Percentiles rank a stretch among this genome's conserved stretches.
Conservation (phyloP, 139 green algal species). For the Chlorella sp. region DNA sequence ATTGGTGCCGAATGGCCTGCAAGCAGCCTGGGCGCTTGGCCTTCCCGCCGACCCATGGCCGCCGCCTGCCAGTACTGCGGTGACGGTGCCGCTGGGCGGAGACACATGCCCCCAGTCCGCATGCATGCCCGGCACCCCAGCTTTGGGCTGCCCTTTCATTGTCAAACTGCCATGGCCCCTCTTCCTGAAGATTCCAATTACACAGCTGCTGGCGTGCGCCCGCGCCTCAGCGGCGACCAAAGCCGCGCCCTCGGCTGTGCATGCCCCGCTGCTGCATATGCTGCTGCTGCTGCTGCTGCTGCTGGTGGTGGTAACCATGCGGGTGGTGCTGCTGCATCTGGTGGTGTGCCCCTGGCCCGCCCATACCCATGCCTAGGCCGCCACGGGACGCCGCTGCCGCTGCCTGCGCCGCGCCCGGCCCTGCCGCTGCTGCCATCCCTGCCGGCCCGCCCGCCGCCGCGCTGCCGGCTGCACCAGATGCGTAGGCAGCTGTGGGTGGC, state of each 20-base stretch:
- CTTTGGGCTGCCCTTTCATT: neutral
- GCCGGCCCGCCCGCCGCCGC: neutral
- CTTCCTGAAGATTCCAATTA: too few species aligned
- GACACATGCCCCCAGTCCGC: too few species aligned
- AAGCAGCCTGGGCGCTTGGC: too few species aligned
- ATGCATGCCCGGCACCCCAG: too few species aligned
- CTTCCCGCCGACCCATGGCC: too few species aligned
- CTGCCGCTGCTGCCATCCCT: neutral
- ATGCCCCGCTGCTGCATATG: neutral
- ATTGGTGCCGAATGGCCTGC: too few species aligned
- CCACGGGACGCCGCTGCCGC: neutral
- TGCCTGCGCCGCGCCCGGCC: neutral
- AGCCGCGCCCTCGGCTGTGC: neutral
- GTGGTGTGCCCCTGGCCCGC: too few species aligned
- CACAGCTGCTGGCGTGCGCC: too few species aligned
- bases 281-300: constrained; percentile 2
- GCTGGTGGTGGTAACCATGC: constrained; percentile 17
- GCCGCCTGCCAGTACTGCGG: too few species aligned
- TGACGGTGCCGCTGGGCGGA: too few species aligned
- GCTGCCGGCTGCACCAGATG: neutral
- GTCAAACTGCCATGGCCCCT: neutral
- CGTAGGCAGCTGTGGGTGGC: constrained; percentile 4
- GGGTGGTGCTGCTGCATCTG: too few species aligned
- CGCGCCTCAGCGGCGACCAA: neutral
- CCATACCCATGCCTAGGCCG: neutral